Evolutionary conservation across 2,329 filamentous ascomycete species (phyloP), one percentile per base, ranked within the genome.

Genomic region (Verticillium longisporum): DNA sequence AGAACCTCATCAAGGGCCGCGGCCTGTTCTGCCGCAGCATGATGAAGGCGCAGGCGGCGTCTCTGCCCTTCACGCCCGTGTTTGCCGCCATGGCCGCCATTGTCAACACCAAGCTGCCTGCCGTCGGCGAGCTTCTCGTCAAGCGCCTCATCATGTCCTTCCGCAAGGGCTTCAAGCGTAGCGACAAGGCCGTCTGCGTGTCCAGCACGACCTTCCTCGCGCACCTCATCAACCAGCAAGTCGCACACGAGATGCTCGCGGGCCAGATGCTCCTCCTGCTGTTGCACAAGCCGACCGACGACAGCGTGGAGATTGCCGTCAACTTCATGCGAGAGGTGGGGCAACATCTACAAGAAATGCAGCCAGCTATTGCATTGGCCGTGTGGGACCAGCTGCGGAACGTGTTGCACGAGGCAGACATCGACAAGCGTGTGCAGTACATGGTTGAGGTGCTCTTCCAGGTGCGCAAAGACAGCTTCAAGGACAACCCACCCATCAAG

Each of bases 401-500:
- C 68, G 97, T 98, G 65, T 80, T 99, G 9, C 94, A 99, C 77
- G 95, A 99, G 74, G 92, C 92, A 55, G 93, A 95, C 71, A 97
- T 99, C 73, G 94, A 98, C 72, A 97, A 97, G 81, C 85, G 95
- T 66, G 93, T 94, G n/a, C 95, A 99, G 77, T 99, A 98, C 76
- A 97, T 97, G 91, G 94, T 99, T 61, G 95, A 99, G 74, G 95
- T 98, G 6, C 78, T 99, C 54, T 99, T 99, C 73, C 93, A 99
- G 77, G 89, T 97, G 61, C 86, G 95, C 65, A 97, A 97, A 76
- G 94, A 98, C 76, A 90, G 90, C 69, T 99, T 96, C 81, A 97
- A 97, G 78, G 92, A 98, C 69, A 92, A 98, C 69, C 92, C 89
- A 18, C 88, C 92, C 0, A 80, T 98, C 68, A 93, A 88, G 73